These are phyloP conservation scores for Truncatella angustata DNA, from an alignment of 2,329 filamentous ascomycete genomes.

Conservation along the genomic window DNA sequence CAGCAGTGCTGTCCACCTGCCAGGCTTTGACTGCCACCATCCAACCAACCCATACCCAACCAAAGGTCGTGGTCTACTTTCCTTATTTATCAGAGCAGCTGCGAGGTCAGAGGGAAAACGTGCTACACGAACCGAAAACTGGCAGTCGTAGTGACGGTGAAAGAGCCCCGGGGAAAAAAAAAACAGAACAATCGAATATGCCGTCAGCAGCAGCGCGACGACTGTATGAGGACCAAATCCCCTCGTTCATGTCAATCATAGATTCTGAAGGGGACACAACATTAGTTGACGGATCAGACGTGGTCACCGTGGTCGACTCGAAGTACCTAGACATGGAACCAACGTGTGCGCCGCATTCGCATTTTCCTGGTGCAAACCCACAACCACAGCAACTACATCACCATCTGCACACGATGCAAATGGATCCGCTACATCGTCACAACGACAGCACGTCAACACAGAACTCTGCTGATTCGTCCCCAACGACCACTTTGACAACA, in stretches of 20 bases:
- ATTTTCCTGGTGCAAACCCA: constrained; percentile 20
- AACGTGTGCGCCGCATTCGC: constrained; percentile 34
- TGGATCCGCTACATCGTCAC: constrained; percentile 63
- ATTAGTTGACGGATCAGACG: constrained; percentile 49
- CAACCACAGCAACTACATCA: constrained; percentile 34
- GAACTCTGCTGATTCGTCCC: constrained; percentile 84
- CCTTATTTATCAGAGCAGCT: not conserved
- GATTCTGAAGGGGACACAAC: constrained; percentile 60
- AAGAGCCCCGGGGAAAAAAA: not conserved
- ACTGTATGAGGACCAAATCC: constrained; percentile 68
- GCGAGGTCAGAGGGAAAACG: not conserved
- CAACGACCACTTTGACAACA: constrained; percentile 88
- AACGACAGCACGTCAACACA: constrained; percentile 77
- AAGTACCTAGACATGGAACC: constrained; percentile 49
- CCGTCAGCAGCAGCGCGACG: constrained; percentile 60
- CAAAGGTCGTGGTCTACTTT: not conserved
- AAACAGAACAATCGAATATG: constrained; percentile 50
- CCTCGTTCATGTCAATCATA: constrained; percentile 75
- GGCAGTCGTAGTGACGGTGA: constrained; percentile 3
- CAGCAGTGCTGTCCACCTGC: constrained; percentile 50
- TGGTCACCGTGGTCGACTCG: constrained; percentile 53
- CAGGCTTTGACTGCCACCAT: constrained; percentile 17
- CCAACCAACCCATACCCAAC: constrained; percentile 8
- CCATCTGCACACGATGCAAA: constrained; percentile 37
- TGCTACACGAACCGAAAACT: not conserved